Evolutionary conservation across 805 yeast species (phyloP).

Genomic region (Zygosaccharomyces bisporus): DNA sequence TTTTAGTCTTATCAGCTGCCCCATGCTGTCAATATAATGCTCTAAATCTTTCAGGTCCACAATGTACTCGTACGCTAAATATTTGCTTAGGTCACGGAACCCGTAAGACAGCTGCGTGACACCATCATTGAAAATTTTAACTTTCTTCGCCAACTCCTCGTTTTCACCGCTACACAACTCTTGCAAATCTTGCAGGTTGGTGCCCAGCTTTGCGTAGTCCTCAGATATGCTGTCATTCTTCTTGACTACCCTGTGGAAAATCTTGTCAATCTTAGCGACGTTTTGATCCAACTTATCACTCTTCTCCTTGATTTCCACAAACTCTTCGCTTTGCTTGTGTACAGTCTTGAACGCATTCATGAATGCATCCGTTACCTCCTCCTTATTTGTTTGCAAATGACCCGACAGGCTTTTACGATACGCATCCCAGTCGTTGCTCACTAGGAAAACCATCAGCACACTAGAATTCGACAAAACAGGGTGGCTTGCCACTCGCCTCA

Average conservation of each 20-base stretch:
- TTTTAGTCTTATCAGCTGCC: slow-evolving; percentile 69
- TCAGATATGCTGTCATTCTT: slow-evolving; percentile 67
- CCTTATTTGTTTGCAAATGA: slow-evolving; percentile 38
- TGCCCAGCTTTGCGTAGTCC: slow-evolving; percentile 69
- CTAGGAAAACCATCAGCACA: slow-evolving; percentile 40
- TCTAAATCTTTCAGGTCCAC: slow-evolving; percentile 83
- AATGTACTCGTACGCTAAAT: slow-evolving; percentile 73
- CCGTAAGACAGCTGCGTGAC: slow-evolving; percentile 43
- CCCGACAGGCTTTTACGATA: slow-evolving; percentile 30
- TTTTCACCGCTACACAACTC: slow-evolving; percentile 46
- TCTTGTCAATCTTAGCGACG: slow-evolving; percentile 69
- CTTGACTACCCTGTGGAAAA: slow-evolving; percentile 67
- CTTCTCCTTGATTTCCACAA: slow-evolving; percentile 76
- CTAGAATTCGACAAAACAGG: slow-evolving; percentile 67
- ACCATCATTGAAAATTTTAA: slow-evolving; percentile 46
- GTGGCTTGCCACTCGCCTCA: slow-evolving; percentile 69
- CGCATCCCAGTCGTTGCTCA: slow-evolving; percentile 35
- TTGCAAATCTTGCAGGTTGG: slow-evolving; percentile 66
- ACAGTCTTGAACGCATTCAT: slow-evolving; percentile 91
- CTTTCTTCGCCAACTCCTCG: slow-evolving; percentile 31
- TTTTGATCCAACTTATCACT: slow-evolving; percentile 83
- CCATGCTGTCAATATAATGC: slow-evolving; percentile 65
- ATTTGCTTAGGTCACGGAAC: slow-evolving; percentile 43
- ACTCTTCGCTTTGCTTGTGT: slow-evolving; percentile 64
- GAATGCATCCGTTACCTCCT: slow-evolving; percentile 82